Conservation (phyloP, 208 protist species). For the Tritrichomonas foetus region DNA sequence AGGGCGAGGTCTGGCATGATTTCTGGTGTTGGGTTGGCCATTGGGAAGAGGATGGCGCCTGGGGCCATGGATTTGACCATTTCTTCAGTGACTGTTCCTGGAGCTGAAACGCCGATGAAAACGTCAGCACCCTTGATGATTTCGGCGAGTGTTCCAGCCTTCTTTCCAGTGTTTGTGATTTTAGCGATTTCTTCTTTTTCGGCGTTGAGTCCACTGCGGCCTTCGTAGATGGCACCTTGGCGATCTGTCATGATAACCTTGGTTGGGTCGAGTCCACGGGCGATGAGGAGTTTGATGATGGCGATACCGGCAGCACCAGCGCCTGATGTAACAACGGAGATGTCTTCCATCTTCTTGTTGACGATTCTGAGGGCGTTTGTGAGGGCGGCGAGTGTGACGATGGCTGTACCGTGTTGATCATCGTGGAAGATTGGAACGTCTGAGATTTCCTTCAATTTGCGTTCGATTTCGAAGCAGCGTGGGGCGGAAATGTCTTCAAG, state of each 20-base stretch:
- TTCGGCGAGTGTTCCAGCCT: background rate
- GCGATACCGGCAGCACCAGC: background rate
- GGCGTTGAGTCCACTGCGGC: background rate
- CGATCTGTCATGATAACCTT: background rate
- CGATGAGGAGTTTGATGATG: background rate
- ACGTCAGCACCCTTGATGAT: background rate
- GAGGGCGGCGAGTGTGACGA: background rate
- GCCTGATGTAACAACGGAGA: background rate
- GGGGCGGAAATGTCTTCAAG: background rate
- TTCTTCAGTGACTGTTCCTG: too few species aligned
- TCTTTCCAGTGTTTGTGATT: background rate
- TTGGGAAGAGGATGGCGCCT: too few species aligned
- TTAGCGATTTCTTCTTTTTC: background rate
- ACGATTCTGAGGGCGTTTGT: background rate
- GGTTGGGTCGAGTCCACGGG: background rate
- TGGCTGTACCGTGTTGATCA: too few species aligned
- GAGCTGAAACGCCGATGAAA: background rate
- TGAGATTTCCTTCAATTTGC: background rate
- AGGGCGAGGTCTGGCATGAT: too few species aligned
- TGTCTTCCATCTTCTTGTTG: background rate
- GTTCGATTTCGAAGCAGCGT: background rate
- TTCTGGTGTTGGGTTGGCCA: too few species aligned
- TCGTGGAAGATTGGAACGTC: background rate
- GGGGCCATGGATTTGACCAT: too few species aligned
- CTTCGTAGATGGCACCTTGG: background rate